Evolutionary conservation across 202 grass and related monocot genomes (phyloP).

Genomic region (Tripidium arundinaceum): DNA sequence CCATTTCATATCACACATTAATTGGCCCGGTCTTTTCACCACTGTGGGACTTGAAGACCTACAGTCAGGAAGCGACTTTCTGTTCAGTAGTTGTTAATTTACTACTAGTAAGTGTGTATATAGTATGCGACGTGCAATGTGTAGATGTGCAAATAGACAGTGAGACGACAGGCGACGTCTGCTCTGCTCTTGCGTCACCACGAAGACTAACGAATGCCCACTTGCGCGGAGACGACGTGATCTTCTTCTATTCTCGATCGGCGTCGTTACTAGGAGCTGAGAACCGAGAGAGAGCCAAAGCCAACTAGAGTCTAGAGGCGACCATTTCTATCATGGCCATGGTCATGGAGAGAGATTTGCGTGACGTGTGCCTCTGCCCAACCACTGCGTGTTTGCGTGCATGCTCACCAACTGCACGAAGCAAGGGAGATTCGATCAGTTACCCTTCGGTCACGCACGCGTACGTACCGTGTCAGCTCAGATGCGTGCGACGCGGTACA

Average conservation of each 20-base stretch:
- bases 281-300: background rate
- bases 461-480: background rate
- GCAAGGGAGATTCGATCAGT: too few species aligned
- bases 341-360: background rate
- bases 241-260: background rate
- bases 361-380: slow-evolving; percentile 1
- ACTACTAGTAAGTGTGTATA: too few species aligned
- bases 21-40: too few species aligned
- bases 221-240: background rate
- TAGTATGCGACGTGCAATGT: too few species aligned
- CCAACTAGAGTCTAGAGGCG: background rate
- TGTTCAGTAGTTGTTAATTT: too few species aligned
- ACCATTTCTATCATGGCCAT: background rate
- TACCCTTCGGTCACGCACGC: background rate
- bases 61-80: too few species aligned
- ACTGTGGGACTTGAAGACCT: too few species aligned
- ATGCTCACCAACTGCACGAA: slow-evolving; percentile 4
- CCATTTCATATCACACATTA: too few species aligned
- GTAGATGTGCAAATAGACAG: too few species aligned
- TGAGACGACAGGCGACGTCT: background rate
- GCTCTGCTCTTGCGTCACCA: background rate
- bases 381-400: slow-evolving; percentile 4
- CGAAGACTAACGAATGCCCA: slow-evolving; percentile 10
- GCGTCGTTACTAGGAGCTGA: background rate
- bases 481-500: background rate